These are phyloP conservation scores for Pseudotsuga menziesii DNA, from an alignment of 75 land plant species.

Conservation along the genomic window DNA sequence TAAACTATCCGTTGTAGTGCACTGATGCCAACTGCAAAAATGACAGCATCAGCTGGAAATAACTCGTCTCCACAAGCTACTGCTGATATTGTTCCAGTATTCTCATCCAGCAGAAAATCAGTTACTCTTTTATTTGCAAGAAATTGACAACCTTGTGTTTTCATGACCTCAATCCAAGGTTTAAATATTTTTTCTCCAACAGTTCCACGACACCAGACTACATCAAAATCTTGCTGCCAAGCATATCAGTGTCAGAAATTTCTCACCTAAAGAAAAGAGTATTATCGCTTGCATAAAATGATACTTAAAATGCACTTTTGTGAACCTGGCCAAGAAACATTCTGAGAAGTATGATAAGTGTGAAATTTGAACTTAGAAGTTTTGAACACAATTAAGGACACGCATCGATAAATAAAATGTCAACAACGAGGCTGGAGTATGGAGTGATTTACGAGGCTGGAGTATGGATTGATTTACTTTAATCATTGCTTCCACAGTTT, in stretches of 20 bases:
- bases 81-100: conserved; percentile 54
- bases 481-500: conserved; percentile 2
- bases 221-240: conserved; percentile 77
- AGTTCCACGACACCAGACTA: conserved; percentile 77
- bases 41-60: conserved; percentile 69
- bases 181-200: conserved; percentile 69
- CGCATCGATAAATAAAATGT: neutral
- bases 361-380: neutral
- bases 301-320: neutral
- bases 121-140: conserved; percentile 44
- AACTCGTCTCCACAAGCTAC: conserved; percentile 62
- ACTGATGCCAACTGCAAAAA: conserved; percentile 77
- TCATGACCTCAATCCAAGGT: conserved; percentile 68
- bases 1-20: conserved; percentile 55
- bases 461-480: neutral
- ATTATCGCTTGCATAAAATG: too few species aligned
- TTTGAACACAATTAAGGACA: neutral
- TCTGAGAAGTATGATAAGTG: neutral
- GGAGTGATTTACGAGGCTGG: neutral
- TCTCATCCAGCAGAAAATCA: conserved; percentile 55
- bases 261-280: neutral
- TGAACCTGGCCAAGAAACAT: neutral
- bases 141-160: conserved; percentile 45
- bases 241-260: neutral
- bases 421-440: neutral